Evolutionary conservation across 2,329 filamentous ascomycete species (phyloP).

Genomic region (Parastagonospora nodorum): DNA sequence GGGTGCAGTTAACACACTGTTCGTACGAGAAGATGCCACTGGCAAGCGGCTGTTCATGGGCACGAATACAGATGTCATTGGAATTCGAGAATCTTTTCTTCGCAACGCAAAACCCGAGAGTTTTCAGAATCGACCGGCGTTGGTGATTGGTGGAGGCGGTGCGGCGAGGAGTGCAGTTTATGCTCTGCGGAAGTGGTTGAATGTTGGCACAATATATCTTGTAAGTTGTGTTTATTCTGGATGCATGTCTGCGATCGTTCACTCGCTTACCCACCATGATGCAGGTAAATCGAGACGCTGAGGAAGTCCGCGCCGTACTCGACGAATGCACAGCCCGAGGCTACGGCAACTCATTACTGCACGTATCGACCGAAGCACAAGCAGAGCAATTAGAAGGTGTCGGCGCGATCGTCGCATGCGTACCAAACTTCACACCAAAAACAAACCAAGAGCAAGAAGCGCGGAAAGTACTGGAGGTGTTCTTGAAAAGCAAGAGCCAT

Average conservation of each 20-base stretch:
- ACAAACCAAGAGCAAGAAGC: conserved; percentile 66
- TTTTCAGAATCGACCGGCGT: conserved; percentile 66
- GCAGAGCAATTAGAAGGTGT: conserved; percentile 63
- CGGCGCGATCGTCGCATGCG: conserved; percentile 72
- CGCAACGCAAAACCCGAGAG: conserved; percentile 52
- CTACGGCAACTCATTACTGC: conserved; percentile 64
- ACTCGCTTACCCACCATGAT: background rate
- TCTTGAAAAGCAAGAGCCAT: conserved; percentile 52
- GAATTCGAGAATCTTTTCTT: conserved; percentile 73
- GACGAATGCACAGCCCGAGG: conserved; percentile 64
- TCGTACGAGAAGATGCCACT: conserved; percentile 58
- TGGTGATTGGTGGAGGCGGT: conserved; percentile 79
- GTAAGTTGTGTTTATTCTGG: conserved; percentile 31
- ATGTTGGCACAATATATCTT: conserved; percentile 71
- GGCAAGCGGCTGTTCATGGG: conserved; percentile 65
- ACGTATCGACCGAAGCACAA: conserved; percentile 66
- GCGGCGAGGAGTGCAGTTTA: conserved; percentile 80
- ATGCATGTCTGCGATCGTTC: no score
- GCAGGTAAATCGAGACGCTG: conserved; percentile 68
- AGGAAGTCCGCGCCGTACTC: conserved; percentile 70
- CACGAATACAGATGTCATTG: conserved; percentile 81
- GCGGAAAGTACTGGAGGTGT: conserved; percentile 60
- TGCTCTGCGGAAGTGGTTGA: conserved; percentile 71
- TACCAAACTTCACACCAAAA: conserved; percentile 75
- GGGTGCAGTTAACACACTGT: conserved; percentile 81